Evolutionary conservation across 495 filamentous ascomycete genomes (phyloP), one percentile per base, ranked within the genome.

Genomic region (Aspergillus homomorphus): DNA sequence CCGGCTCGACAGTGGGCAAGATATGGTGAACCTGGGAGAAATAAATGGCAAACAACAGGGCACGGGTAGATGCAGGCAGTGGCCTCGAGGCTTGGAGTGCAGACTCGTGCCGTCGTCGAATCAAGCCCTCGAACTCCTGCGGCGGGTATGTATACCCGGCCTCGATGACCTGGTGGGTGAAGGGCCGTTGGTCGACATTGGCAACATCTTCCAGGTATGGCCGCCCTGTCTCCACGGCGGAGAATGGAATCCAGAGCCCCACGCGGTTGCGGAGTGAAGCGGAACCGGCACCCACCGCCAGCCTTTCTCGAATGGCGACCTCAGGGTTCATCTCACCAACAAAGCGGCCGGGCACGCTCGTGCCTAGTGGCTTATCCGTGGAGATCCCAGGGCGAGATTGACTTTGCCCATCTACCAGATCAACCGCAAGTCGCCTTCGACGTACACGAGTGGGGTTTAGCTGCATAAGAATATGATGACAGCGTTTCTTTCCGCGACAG

Each of bases 281-380:
- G 6, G 33, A 38, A 38, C 42, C 70, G 70, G 53, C 58, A 69
- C n/a, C 68, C 66, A 22, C 61, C 56, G 1, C 59, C 10, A 73
- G 51, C 22, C 62, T 69, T 43, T 74, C 72, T 7, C 73, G 71
- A 62, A 81, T 77, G 4, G 75, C 69, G 20, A 75, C 69, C 60
- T 81, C 77, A 4, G 78, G 78, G 53, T 78, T 81, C 14, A 80
- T 62, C 56, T 80, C 76, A 22, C 78, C 78, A 30, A 81, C 69
- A 46, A 81, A 81, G 8, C n/a, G 22, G 22, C 9, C 20, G 45
- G 21, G 45, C 18, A 26, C 4, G 15, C 8, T 38, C 4, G 26
- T 30, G 26, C 26, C 10, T 10, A 10, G 4, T 10, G 26, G 26
- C 4, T 4, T 30, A 10, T 30, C 10, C 26, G 26, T 4, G 26